Percentiles rank a stretch among this genome's conserved stretches.
Evolutionary conservation across 768 basidiomycete species (phyloP).

Genomic region (Mrakia hoshinonis): DNA sequence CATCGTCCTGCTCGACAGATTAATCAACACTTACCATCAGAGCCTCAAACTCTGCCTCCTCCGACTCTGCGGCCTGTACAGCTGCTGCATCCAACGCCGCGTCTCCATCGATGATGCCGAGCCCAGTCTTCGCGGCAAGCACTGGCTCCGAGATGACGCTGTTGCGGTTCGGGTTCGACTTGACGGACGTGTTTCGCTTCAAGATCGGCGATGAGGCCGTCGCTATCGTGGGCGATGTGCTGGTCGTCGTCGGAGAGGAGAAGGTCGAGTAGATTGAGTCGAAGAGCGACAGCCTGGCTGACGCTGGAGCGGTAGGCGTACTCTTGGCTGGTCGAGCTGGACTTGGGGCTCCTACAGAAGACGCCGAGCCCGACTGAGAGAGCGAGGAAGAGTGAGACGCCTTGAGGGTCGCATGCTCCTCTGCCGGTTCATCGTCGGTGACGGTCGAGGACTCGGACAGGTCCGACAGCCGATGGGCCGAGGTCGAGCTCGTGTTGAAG

Average conservation of each 20-base stretch:
- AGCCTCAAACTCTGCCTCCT: constrained; percentile 51
- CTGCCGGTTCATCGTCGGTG: not conserved
- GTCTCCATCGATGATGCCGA: constrained; percentile 35
- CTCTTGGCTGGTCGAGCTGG: not conserved
- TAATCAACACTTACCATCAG: constrained; percentile 53
- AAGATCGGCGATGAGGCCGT: not conserved
- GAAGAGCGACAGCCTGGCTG: not conserved
- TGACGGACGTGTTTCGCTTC: not conserved
- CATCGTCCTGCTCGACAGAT: not conserved
- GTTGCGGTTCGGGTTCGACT: not conserved
- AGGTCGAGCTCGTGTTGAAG: not conserved
- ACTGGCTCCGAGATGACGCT: constrained; percentile 45
- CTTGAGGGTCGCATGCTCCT: constrained; percentile 22
- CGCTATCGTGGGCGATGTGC: not conserved
- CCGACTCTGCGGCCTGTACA: constrained; percentile 16
- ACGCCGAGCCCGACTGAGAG: not conserved
- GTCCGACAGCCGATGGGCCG: not conserved
- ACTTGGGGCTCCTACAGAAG: not conserved
- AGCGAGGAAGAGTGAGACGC: not conserved
- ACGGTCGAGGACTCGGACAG: not conserved
- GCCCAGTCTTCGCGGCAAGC: not conserved
- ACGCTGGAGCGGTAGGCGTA: not conserved
- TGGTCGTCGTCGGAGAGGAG: not conserved
- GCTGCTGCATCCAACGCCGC: constrained; percentile 45
- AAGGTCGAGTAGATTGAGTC: constrained; percentile 23